Percentiles rank a stretch among this genome's conserved stretches.
These are phyloP conservation scores for Fraxinus xanthoxyloides DNA, from an alignment of 305 asterid species.

Conservation along the genomic window DNA sequence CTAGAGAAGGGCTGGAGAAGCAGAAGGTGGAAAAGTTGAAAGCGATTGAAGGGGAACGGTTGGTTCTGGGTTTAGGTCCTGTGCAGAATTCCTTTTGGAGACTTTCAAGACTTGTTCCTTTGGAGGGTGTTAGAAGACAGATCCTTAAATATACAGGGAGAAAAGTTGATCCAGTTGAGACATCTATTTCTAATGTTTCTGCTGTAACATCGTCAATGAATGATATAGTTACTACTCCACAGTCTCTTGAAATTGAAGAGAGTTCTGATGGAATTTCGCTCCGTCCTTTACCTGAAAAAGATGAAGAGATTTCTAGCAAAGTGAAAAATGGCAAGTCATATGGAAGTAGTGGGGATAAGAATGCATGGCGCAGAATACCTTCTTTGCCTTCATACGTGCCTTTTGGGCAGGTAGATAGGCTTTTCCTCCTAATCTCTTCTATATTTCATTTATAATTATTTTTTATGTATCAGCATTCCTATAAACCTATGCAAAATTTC, in stretches of 20 bases:
- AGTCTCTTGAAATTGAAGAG: conserved; percentile 95
- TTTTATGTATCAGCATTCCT: not conserved
- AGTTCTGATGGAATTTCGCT: conserved; percentile 95
- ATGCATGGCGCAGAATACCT: conserved; percentile 75
- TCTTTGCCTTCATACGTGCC: conserved; percentile 95
- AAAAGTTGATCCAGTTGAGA: conserved; percentile 46
- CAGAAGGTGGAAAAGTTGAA: conserved; percentile 50
- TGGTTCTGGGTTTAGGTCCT: conserved; percentile 98
- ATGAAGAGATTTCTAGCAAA: conserved; percentile 50
- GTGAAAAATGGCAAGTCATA: conserved; percentile 52
- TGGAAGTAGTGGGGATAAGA: conserved; percentile 50
- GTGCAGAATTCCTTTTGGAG: conserved; percentile 96
- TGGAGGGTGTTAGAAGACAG: conserved; percentile 79
- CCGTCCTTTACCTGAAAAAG: conserved; percentile 64
- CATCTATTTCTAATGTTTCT: conserved; percentile 49
- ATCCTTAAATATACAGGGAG: conserved; percentile 52
- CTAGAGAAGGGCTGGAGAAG: conserved; percentile 48
- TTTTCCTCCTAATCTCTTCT: conserved; percentile 18
- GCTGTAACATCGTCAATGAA: conserved; percentile 57
- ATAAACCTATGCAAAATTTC: not conserved
- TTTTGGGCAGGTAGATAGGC: conserved; percentile 77
- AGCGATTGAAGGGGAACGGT: conserved; percentile 77
- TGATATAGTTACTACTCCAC: conserved; percentile 64
- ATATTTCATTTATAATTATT: conserved; percentile 9
- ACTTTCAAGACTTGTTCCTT: conserved; percentile 92